phyloP scores from a whole-genome alignment of 2,329 filamentous ascomycete species.

The Colletotrichum sp. region DNA sequence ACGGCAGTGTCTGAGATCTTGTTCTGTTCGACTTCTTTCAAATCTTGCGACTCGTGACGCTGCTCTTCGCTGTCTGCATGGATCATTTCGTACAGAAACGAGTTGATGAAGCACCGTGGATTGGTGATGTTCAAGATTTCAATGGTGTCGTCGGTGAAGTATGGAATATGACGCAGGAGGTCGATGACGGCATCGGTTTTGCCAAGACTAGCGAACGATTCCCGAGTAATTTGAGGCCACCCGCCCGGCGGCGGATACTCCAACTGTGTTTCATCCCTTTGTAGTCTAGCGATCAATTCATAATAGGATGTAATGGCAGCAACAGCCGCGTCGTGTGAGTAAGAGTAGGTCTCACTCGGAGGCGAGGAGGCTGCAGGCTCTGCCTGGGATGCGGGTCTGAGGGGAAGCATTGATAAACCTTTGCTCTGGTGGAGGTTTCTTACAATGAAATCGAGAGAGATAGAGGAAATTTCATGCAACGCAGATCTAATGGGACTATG shows the following conservation, averaged over 20 bases:
- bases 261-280: background rate
- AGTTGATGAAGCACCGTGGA: too few species aligned
- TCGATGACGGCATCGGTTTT: background rate
- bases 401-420: background rate
- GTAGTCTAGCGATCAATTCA: background rate
- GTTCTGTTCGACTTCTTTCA: background rate
- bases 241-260: background rate
- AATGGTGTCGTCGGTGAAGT: background rate
- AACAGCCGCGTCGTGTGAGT: background rate
- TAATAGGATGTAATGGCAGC: background rate
- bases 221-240: background rate
- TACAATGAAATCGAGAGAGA: background rate
- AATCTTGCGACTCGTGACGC: too few species aligned
- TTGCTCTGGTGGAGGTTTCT: background rate
- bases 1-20: background rate
- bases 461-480: background rate
- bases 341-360: background rate
- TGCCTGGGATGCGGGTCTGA: background rate
- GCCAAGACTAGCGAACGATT: background rate
- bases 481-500: background rate
- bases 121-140: background rate
- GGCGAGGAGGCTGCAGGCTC: background rate
- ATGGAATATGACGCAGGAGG: background rate
- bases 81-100: too few species aligned
- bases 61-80: too few species aligned